Base-by-base conservation (phyloP, 768 basidiomycete species). In the Daedaleopsis sinensis region DNA sequence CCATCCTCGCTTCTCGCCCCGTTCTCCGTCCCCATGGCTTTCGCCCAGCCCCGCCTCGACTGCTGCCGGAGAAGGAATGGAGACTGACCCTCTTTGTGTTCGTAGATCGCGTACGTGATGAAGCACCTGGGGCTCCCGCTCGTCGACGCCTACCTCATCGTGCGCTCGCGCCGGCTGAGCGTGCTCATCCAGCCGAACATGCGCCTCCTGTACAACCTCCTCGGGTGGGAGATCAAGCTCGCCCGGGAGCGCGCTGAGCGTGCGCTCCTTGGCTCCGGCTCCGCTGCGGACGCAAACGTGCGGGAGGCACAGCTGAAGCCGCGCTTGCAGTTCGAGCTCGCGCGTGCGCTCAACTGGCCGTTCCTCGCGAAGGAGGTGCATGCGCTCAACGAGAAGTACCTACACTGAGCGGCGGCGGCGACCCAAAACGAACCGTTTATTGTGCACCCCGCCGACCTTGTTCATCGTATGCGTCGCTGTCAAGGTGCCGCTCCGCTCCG, bases 121-220 rank as follows among this genome's bases (percentile, higher is more conserved):
- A 93, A 95, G 72, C 87, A 96, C 70, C 85, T 93, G 21, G 78
- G 81, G 23, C 78, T 96, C 49, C 88, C 91, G 39, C 86, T 98
- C 65, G 92, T 95, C 58, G 93, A 96, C 69, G 94, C 96, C 10
- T 98, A 98, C 76, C 81, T 97, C 66, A 85, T 97, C 64, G 94
- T 96, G 39, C 87, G 96, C 58, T 94, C 93, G 57, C 84, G 96
- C 46, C 81, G 96, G 38, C 80, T 98, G 55, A 96, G 87, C 36
- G 94, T 96, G 63, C 81, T 95, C 66, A 94, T 94, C 63, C 94
- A 98, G 77, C 96, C 96, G 19, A 98, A 97, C 66, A 90, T 98
- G 85, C 85, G 94, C n/a, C 77, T 98, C 72, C 76, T 98, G 74
- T 97, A 96, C 74, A 96, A 98, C 71, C 81, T 98, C 24, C 88